A percentile compares a stretch with the other conserved stretches of the same genome.
Evolutionary conservation across 2,329 filamentous ascomycete genomes (phyloP).

Genomic region (Aspergillus jensenii): DNA sequence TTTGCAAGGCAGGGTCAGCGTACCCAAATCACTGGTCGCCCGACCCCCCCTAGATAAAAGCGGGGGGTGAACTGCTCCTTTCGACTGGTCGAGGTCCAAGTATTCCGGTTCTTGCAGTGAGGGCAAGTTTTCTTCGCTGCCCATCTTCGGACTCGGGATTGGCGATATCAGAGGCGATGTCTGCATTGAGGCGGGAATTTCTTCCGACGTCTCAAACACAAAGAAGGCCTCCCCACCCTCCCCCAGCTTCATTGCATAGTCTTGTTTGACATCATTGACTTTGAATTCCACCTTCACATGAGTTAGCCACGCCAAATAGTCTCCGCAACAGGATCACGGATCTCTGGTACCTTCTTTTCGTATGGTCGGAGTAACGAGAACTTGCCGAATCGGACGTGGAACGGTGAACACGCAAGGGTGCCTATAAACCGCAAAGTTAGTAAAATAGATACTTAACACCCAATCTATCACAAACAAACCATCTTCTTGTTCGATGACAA

Average conservation of each 20-base stretch:
- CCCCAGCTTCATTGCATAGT: constrained; percentile 97
- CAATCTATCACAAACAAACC: constrained; percentile 50
- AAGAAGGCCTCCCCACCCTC: constrained; percentile 98
- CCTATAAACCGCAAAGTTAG: constrained; percentile 36
- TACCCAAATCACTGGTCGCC: constrained; percentile 50
- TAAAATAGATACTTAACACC: background rate
- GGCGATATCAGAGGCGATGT: constrained; percentile 93
- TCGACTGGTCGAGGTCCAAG: constrained; percentile 44
- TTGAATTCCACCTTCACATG: constrained; percentile 77
- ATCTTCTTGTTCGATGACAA: constrained; percentile 95
- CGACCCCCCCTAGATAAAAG: constrained; percentile 33
- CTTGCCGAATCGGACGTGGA: constrained; percentile 98
- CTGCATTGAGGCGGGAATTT: constrained; percentile 88
- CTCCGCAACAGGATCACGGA: background rate
- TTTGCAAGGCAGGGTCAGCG: background rate
- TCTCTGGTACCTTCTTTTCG: constrained; percentile 73
- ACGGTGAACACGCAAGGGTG: constrained; percentile 84
- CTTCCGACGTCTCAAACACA: constrained; percentile 91
- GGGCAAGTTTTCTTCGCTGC: constrained; percentile 31
- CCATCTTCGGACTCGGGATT: constrained; percentile 68
- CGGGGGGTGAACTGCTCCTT: constrained; percentile 26
- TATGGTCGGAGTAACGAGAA: constrained; percentile 92
- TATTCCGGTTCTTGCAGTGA: constrained; percentile 52
- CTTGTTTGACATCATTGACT: constrained; percentile 87
- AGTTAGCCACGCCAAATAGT: constrained; percentile 15